Conservation (phyloP, 2,329 filamentous ascomycete species). For the Davidsoniella neocaledoniae region DNA sequence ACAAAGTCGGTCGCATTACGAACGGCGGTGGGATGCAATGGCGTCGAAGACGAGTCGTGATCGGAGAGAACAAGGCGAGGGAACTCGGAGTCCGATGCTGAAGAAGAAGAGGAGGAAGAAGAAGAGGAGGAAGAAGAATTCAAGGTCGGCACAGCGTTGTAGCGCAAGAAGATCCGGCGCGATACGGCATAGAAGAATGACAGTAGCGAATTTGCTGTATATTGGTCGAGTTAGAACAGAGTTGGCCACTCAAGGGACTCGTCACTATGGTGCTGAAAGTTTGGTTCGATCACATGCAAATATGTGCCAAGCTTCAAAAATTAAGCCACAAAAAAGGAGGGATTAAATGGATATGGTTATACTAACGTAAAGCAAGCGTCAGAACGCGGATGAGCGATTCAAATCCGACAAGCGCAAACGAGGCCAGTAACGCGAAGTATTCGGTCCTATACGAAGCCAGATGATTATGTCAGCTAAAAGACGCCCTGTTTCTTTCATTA, state of each 20-base stretch:
- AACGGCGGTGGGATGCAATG: conserved; percentile 50
- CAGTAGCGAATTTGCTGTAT: conserved; percentile 58
- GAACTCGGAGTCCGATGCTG: conserved; percentile 26
- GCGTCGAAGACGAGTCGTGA: conserved; percentile 28
- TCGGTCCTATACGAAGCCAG: conserved; percentile 41
- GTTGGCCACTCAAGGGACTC: too few species aligned
- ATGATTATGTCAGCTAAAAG: not conserved
- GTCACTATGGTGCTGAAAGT: not conserved
- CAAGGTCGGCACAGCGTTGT: not conserved
- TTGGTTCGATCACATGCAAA: conserved; percentile 11
- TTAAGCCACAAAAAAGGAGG: not conserved
- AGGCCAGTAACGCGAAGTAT: conserved; percentile 73
- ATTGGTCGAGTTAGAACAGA: not conserved
- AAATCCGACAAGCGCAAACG: conserved; percentile 64
- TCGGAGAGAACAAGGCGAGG: not conserved
- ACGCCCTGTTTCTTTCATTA: conserved; percentile 10
- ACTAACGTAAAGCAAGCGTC: conserved; percentile 71
- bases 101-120: not conserved
- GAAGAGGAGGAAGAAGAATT: not conserved
- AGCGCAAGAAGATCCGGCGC: conserved; percentile 60
- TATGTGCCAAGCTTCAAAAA: conserved; percentile 9
- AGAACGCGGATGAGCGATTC: conserved; percentile 73
- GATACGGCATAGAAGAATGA: conserved; percentile 69
- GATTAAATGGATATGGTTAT: not conserved
- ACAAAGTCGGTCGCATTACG: conserved; percentile 82